Percentiles rank a stretch among this genome's conserved stretches.
Conservation (phyloP, 495 filamentous ascomycete genomes). For the Mytilinidion resinicola region DNA sequence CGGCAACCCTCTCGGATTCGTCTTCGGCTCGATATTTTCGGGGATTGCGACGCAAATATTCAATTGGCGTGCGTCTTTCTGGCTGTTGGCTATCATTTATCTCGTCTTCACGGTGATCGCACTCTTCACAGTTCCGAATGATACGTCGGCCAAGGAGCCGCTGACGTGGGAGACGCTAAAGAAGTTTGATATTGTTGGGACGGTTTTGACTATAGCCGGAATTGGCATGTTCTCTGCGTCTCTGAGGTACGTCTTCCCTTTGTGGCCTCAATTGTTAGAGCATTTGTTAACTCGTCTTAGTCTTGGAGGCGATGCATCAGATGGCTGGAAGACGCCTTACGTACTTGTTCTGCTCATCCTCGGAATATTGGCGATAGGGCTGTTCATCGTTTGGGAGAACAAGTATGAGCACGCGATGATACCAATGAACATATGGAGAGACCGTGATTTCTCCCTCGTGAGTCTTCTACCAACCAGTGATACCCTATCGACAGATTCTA, state of each 20-base stretch:
- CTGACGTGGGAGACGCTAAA: conserved; percentile 47
- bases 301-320: conserved; percentile 44
- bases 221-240: conserved; percentile 59
- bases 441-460: conserved; percentile 36
- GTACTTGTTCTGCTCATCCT: conserved; percentile 36
- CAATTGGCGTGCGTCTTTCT: conserved; percentile 62
- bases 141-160: conserved; percentile 43
- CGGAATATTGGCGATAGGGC: conserved; percentile 31
- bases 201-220: conserved; percentile 55
- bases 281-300: conserved; percentile 23
- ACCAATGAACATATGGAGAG: conserved; percentile 40
- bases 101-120: conserved; percentile 52
- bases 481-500: not conserved
- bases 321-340: conserved; percentile 40
- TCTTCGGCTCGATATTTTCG: conserved; percentile 58
- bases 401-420: conserved; percentile 36
- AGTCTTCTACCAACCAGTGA: not conserved
- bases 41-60: conserved; percentile 62
- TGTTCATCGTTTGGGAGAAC: conserved; percentile 38
- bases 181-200: conserved; percentile 60
- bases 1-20: conserved; percentile 64
- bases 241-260: conserved; percentile 46
- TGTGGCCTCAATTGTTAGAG: not conserved
- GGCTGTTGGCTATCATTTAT: conserved; percentile 57
- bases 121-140: conserved; percentile 58